Percentiles rank a stretch among this genome's conserved stretches.
Evolutionary conservation across 495 filamentous ascomycete species (phyloP).

Genomic region (Rusavskia elegans): DNA sequence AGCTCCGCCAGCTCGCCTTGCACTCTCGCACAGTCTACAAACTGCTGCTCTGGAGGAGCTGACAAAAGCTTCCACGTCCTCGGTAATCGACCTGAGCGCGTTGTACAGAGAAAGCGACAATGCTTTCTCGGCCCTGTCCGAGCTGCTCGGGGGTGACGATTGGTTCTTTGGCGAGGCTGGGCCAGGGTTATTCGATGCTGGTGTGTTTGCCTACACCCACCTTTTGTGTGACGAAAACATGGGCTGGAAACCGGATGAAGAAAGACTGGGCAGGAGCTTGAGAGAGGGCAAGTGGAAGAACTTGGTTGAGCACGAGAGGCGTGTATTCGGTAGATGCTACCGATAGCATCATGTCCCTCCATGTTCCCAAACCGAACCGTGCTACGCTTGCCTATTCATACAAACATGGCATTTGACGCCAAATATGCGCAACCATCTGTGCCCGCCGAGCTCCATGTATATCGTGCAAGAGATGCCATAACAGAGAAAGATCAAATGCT

Average conservation of each 20-base stretch:
- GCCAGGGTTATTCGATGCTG: constrained; percentile 71
- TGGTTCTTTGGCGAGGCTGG: constrained; percentile 50
- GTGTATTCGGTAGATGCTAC: constrained; percentile 25
- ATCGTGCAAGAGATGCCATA: too few species aligned
- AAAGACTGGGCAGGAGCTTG: constrained; percentile 24
- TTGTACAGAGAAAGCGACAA: constrained; percentile 52
- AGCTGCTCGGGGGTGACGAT: constrained; percentile 43
- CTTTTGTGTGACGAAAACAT: constrained; percentile 48
- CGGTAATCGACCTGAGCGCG: constrained; percentile 41
- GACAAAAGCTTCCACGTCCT: constrained; percentile 33
- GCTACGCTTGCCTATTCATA: background rate
- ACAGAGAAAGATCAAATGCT: background rate
- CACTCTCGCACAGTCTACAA: constrained; percentile 49
- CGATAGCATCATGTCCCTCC: background rate
- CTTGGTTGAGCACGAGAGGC: constrained; percentile 38
- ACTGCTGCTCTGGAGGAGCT: constrained; percentile 59
- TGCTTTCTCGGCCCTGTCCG: constrained; percentile 61
- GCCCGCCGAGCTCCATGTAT: too few species aligned
- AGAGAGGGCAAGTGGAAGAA: constrained; percentile 18
- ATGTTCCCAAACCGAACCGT: background rate
- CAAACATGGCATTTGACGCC: background rate
- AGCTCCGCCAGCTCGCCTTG: constrained; percentile 42
- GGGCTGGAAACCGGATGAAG: constrained; percentile 40
- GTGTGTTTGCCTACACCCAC: constrained; percentile 82
- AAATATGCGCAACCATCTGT: background rate